phyloP scores from a whole-genome alignment of 2,329 filamentous ascomycete species.

The Beauveria scarabaeidicola region DNA sequence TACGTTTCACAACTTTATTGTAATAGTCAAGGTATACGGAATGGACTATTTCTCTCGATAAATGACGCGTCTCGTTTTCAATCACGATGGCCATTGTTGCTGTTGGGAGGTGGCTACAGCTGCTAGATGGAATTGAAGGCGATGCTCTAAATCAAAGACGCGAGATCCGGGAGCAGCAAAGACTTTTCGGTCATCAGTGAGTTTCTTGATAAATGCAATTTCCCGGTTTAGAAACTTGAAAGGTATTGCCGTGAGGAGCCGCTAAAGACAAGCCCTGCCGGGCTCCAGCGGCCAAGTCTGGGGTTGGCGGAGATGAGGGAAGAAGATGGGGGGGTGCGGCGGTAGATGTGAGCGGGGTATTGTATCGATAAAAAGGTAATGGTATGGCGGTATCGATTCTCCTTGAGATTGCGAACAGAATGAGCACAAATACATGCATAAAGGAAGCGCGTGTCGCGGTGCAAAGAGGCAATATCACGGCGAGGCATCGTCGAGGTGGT shows the following conservation, averaged over 20 bases:
- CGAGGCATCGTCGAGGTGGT: not conserved
- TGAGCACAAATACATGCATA: constrained; percentile 55
- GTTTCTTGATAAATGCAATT: not conserved
- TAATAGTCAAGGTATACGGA: too few species aligned
- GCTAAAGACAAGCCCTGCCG: not conserved
- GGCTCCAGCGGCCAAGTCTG: not conserved
- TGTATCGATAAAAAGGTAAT: not conserved
- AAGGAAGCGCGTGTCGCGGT: constrained; percentile 17
- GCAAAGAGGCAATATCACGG: not conserved
- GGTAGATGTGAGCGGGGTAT: not conserved
- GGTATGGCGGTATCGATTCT: constrained; percentile 22
- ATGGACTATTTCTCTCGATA: too few species aligned
- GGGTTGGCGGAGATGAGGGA: not conserved
- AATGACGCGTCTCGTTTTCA: too few species aligned
- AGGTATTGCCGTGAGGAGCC: not conserved
- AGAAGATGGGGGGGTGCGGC: not conserved
- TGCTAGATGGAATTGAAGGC: too few species aligned
- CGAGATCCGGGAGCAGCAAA: too few species aligned
- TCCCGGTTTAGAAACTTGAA: not conserved
- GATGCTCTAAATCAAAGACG: too few species aligned
- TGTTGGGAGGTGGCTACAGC: too few species aligned
- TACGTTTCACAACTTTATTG: too few species aligned
- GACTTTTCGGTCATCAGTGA: not conserved
- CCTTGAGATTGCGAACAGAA: constrained; percentile 41
- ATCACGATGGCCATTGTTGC: too few species aligned